phyloP scores from a whole-genome alignment of 306 rosid genomes.

The Sicyos edulis region DNA sequence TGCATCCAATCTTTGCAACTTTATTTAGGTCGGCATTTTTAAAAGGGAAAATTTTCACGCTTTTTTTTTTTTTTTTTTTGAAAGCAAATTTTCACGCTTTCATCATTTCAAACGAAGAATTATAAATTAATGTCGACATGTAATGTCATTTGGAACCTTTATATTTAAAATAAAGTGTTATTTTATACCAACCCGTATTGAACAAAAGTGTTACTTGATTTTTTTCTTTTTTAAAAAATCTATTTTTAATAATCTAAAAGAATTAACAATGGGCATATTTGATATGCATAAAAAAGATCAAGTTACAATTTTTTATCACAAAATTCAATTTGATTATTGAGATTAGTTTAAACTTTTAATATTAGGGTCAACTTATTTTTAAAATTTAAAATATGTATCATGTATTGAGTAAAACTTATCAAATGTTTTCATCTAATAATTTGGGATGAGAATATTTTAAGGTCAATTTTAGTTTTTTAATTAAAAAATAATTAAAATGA shows the following conservation, averaged over 20 bases:
- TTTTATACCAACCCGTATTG: too few relatives aligned
- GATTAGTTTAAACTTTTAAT: neutral
- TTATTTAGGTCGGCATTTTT: conserved; percentile 1
- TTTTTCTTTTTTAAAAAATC: too few relatives aligned
- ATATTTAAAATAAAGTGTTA: too few relatives aligned
- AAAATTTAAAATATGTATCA: too few relatives aligned
- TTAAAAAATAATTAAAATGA: too few relatives aligned
- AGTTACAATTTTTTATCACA: neutral
- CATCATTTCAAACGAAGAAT: too few relatives aligned
- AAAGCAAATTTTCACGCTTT: too few relatives aligned
- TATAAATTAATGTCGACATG: neutral
- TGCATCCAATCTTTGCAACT: neutral
- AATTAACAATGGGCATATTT: too few relatives aligned
- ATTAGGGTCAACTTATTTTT: neutral
- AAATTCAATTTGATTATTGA: neutral
- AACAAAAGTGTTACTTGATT: too few relatives aligned
- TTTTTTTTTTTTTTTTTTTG: neutral
- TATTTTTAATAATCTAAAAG: neutral
- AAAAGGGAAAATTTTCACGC: neutral
- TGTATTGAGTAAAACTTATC: neutral
- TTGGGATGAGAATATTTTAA: neutral
- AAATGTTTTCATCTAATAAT: too few relatives aligned
- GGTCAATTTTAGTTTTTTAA: too few relatives aligned
- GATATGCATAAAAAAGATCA: neutral
- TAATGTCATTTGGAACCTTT: too few relatives aligned